Percentiles rank a stretch among this genome's conserved stretches.
Conservation (phyloP, 257 asterid genomes). For the Leonotis leonurus region DNA sequence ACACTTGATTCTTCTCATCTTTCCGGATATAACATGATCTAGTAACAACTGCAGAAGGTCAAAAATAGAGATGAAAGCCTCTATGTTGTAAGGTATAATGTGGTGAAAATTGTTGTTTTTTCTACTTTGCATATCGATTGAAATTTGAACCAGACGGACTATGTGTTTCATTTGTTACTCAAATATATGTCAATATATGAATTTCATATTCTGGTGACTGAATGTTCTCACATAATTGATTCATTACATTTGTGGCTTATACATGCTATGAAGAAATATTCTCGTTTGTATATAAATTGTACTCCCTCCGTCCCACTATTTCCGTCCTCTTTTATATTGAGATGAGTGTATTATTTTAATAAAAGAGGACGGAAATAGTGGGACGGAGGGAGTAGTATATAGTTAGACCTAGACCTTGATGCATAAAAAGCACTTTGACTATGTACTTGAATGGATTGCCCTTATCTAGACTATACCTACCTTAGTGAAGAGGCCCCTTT, state of each 20-base stretch:
- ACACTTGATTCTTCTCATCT: neutral
- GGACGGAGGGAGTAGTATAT: no score
- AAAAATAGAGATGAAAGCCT: neutral
- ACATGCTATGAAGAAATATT: neutral
- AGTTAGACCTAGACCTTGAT: no score
- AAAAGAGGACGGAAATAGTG: no score
- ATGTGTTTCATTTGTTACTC: constrained; percentile 3
- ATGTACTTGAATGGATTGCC: constrained; percentile 42
- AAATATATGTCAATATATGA: neutral
- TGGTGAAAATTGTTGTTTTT: constrained; percentile 18
- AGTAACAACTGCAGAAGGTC: constrained; percentile 11
- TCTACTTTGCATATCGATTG: constrained; percentile 11
- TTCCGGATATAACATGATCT: constrained; percentile 10
- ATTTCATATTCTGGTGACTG: neutral
- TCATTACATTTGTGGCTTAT: neutral
- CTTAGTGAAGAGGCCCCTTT: constrained; percentile 33
- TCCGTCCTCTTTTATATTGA: no score
- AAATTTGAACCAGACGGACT: neutral
- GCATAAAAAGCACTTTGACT: constrained; percentile 58
- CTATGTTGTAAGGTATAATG: constrained; percentile 11
- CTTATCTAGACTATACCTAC: constrained; percentile 45
- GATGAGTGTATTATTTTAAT: no score
- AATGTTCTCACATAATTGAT: neutral
- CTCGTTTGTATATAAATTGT: neutral
- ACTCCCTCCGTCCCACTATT: no score